phyloP scores from a whole-genome alignment of 345 rosid genomes.

The Adansonia digitata region DNA sequence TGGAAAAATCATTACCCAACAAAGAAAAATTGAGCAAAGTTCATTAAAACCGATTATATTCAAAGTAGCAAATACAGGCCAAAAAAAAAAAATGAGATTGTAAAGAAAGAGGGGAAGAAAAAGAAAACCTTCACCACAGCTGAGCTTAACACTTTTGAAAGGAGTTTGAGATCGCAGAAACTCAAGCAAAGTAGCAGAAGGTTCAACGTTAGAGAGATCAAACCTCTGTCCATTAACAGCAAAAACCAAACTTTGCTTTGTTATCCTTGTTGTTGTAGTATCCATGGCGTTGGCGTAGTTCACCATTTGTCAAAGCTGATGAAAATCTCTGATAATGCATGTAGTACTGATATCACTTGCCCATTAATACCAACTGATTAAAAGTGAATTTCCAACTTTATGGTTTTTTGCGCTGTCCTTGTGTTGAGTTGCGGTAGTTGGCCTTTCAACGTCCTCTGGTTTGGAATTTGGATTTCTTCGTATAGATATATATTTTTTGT shows the following conservation, averaged over 20 bases:
- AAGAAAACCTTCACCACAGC: constrained; percentile 69
- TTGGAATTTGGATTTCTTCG: too few species aligned
- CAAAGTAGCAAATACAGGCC: neutral
- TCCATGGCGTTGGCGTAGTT: neutral
- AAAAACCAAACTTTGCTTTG: constrained; percentile 43
- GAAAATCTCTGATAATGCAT: neutral
- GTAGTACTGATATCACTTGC: neutral
- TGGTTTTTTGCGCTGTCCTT: too few species aligned
- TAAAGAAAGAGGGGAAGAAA: neutral
- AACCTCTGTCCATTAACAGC: constrained; percentile 71
- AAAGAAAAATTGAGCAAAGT: neutral
- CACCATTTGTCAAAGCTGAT: neutral
- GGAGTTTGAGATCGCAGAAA: constrained; percentile 57
- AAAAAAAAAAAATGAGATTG: too few species aligned
- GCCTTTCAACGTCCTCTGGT: neutral
- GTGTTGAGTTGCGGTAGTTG: neutral
- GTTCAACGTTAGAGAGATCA: constrained; percentile 41
- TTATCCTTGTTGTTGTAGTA: neutral
- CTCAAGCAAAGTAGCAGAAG: constrained; percentile 73
- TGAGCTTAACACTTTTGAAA: constrained; percentile 79
- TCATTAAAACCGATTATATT: neutral
- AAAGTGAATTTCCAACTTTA: too few species aligned
- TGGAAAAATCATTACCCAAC: neutral
- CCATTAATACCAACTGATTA: neutral
- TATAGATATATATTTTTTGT: too few species aligned